A percentile compares a stretch with the other conserved stretches of the same genome.
Evolutionary conservation across 352 stramenopile genomes (phyloP).

Genomic region (Phytophthora litchii): DNA sequence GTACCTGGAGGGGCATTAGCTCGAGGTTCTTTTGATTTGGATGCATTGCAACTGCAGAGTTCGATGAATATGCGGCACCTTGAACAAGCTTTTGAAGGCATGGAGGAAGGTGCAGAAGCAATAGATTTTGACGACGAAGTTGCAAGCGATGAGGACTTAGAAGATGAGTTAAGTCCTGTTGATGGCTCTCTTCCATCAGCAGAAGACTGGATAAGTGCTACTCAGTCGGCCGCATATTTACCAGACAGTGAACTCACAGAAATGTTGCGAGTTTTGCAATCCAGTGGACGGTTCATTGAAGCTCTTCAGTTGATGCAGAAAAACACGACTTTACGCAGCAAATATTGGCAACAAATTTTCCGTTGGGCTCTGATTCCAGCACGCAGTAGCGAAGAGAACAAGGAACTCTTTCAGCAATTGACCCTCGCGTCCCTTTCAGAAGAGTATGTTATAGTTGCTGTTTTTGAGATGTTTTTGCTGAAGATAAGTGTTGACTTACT

Average conservation of each 20-base stretch:
- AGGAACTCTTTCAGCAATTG: slow-evolving; percentile 21
- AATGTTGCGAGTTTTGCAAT: slow-evolving; percentile 72
- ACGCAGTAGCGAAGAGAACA: slow-evolving; percentile 10
- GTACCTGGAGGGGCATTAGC: slow-evolving; percentile 44
- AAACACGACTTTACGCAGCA: slow-evolving; percentile 47
- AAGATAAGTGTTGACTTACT: background rate
- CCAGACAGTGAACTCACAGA: slow-evolving; percentile 51
- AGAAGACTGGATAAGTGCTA: slow-evolving; percentile 28
- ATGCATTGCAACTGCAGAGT: slow-evolving; percentile 57
- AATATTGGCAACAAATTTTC: slow-evolving; percentile 78
- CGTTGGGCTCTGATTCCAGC: slow-evolving; percentile 52
- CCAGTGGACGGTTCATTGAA: slow-evolving; percentile 68
- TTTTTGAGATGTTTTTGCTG: slow-evolving; percentile 1
- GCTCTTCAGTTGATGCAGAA: slow-evolving; percentile 75
- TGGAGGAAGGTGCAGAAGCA: slow-evolving; percentile 31
- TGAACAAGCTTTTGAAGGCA: slow-evolving; percentile 37
- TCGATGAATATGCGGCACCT: slow-evolving; percentile 57
- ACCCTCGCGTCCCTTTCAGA: slow-evolving; percentile 43
- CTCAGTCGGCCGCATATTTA: slow-evolving; percentile 37
- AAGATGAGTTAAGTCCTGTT: slow-evolving; percentile 23
- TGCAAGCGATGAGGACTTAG: slow-evolving; percentile 18
- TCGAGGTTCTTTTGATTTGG: slow-evolving; percentile 48
- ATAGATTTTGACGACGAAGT: slow-evolving; percentile 20
- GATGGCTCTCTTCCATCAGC: slow-evolving; percentile 13
- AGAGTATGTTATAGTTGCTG: slow-evolving; percentile 41